These are phyloP conservation scores for Xylaria palmicola DNA, from an alignment of 495 filamentous ascomycete species.

Conservation along the genomic window DNA sequence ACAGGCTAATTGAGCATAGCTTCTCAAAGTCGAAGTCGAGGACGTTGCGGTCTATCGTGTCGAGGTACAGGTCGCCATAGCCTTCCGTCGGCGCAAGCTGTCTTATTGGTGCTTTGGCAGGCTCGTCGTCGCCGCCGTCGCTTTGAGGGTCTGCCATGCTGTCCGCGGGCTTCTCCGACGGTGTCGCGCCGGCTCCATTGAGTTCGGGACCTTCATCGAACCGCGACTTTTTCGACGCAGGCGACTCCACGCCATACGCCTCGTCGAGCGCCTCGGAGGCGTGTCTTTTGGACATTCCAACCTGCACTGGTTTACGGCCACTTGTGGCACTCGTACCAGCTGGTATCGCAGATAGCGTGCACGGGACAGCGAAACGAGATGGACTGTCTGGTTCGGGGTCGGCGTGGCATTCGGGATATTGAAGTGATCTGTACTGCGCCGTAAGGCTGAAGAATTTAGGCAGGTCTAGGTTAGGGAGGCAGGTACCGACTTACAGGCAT, in stretches of 20 bases:
- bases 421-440: too few species aligned
- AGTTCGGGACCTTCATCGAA: constrained; percentile 55
- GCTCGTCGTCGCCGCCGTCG: constrained; percentile 44
- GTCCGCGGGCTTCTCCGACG: constrained; percentile 40
- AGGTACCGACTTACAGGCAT: background rate
- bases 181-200: constrained; percentile 32
- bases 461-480: too few species aligned
- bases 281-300: constrained; percentile 59
- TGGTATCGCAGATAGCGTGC: background rate
- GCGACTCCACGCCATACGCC: constrained; percentile 57
- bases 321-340: background rate
- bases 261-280: constrained; percentile 77
- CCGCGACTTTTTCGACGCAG: constrained; percentile 73
- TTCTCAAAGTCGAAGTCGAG: constrained; percentile 99
- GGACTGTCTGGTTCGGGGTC: too few species aligned
- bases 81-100: constrained; percentile 81
- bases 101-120: constrained; percentile 50
- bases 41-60: constrained; percentile 87
- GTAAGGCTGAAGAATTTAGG: too few species aligned
- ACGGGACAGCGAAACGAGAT: background rate
- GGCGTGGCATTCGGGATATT: too few species aligned
- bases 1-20: constrained; percentile 90
- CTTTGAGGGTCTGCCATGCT: constrained; percentile 34
- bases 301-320: background rate
- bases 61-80: constrained; percentile 94